Percentiles rank a stretch among this genome's conserved stretches.
These are phyloP conservation scores for Curvularia sp. DNA, from an alignment of 2,329 filamentous ascomycete genomes.

Conservation along the genomic window DNA sequence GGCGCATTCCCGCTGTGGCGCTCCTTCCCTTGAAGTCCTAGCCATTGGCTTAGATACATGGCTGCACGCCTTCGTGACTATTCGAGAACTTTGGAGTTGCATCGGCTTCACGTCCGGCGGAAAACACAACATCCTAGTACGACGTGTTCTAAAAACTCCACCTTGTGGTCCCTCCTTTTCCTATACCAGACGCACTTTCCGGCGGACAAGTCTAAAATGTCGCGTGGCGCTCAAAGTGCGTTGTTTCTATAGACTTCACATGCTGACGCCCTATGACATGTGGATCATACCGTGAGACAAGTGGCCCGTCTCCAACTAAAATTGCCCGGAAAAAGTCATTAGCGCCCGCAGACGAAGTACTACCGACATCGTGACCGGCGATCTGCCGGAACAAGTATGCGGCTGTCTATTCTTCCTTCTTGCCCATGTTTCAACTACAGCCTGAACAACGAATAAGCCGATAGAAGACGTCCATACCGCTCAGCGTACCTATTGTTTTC, in stretches of 20 bases:
- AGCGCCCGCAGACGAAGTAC: conserved; percentile 11
- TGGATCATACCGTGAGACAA: conserved; percentile 8
- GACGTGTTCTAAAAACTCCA: background rate
- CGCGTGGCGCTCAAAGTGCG: conserved; percentile 8
- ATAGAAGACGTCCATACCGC: background rate
- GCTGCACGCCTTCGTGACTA: background rate
- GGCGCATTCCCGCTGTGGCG: conserved; percentile 11
- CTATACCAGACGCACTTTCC: conserved; percentile 1
- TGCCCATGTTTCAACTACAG: conserved; percentile 1
- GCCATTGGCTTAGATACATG: background rate
- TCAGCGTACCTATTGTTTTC: background rate
- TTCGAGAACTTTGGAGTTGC: conserved; percentile 12
- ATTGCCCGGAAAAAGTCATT: conserved; percentile 5
- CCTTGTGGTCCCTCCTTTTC: background rate
- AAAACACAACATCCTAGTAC: background rate
- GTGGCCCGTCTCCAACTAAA: background rate
- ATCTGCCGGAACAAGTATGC: conserved; percentile 9
- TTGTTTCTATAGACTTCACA: conserved; percentile 2
- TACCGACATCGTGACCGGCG: conserved; percentile 6
- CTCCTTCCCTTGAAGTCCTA: background rate
- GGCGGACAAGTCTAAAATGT: background rate
- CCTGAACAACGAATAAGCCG: background rate
- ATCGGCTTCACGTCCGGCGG: background rate
- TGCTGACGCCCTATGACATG: conserved; percentile 6
- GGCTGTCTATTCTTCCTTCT: background rate